Conservation (phyloP, 352 stramenopile species). For the Globisporangium irregulare region DNA sequence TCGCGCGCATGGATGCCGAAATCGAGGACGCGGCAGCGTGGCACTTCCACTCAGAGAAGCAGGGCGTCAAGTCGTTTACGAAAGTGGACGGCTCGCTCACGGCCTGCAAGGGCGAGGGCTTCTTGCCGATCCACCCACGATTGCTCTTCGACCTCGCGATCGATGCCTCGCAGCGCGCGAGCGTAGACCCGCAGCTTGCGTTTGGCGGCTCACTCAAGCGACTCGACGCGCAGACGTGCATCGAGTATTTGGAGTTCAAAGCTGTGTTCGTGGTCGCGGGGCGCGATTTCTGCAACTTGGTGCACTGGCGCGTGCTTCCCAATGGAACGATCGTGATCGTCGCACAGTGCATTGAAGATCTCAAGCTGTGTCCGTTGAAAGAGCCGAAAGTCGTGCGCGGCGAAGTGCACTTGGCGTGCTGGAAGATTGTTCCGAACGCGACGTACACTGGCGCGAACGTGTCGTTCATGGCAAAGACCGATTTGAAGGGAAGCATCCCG, state of each 20-base stretch:
- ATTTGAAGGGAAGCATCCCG: conserved; percentile 71
- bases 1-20: conserved; percentile 54
- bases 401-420: conserved; percentile 62
- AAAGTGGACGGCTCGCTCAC: conserved; percentile 68
- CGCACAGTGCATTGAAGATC: conserved; percentile 61
- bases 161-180: conserved; percentile 43
- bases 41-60: conserved; percentile 68
- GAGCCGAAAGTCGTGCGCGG: conserved; percentile 68
- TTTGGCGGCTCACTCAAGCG: conserved; percentile 34
- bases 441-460: conserved; percentile 55
- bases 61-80: conserved; percentile 65
- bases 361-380: conserved; percentile 50
- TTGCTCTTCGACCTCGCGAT: conserved; percentile 53
- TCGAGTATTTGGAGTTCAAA: conserved; percentile 82
- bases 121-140: conserved; percentile 48
- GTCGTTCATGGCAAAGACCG: conserved; percentile 68
- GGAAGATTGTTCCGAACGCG: conserved; percentile 62
- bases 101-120: conserved; percentile 49
- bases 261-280: conserved; percentile 71
- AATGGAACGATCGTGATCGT: conserved; percentile 70
- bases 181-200: conserved; percentile 57
- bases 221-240: conserved; percentile 56
- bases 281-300: conserved; percentile 68
- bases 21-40: conserved; percentile 54
- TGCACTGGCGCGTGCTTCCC: conserved; percentile 64